Evolutionary conservation across 2,329 filamentous ascomycete genomes (phyloP), one percentile per base, ranked within the genome.

Genomic region (Arthrobotrys iridis): DNA sequence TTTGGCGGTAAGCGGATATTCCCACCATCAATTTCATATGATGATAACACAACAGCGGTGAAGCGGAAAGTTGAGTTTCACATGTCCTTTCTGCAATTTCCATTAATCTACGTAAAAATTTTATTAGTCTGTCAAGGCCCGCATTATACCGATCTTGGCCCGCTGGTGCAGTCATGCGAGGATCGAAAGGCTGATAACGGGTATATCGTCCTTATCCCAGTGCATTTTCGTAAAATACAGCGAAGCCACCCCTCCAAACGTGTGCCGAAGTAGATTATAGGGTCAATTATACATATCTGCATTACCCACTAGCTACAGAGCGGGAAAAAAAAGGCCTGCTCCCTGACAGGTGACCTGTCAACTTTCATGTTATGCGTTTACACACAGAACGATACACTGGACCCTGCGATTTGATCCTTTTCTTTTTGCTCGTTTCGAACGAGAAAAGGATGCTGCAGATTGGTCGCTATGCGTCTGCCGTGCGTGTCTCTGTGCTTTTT

Each of bases 151-250:
- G 50, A 55, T 37, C 35, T 37, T n/a, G n/a, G n/a, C 30, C 15
- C 37, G 30, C 50, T 35, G 50, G 50, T 18, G 50, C 50, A 55
- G 50, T 30, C 50, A 55, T 55, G 50, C 50, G 50, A 55, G 28
- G n/a, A 43, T 43, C 6, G 4, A 22, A 55, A 40, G 45, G 60
- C 45, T 52, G 62, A 66, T 66, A 66, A 66, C 62, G 48, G 62
- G 22, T 57, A 45, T 57, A 66, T 66, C 62, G 18, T 41, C 37
- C 62, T 24, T 65, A 65, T 65, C 60, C 60, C 35, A 33, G 60
- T 26, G 45, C 8, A 55, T 55, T 37, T 28, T 52, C 45, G 48
- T 30, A 35, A n/a, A n/a, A n/a, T n/a, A 24, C 46, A 43, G 33
- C 60, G 33, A 65, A 41, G 30, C 50, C 50, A 55, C 50, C 50